A percentile compares a stretch with the other conserved stretches of the same genome.
Conservation (phyloP, 495 filamentous ascomycete genomes). For the Penicillium alfredii region DNA sequence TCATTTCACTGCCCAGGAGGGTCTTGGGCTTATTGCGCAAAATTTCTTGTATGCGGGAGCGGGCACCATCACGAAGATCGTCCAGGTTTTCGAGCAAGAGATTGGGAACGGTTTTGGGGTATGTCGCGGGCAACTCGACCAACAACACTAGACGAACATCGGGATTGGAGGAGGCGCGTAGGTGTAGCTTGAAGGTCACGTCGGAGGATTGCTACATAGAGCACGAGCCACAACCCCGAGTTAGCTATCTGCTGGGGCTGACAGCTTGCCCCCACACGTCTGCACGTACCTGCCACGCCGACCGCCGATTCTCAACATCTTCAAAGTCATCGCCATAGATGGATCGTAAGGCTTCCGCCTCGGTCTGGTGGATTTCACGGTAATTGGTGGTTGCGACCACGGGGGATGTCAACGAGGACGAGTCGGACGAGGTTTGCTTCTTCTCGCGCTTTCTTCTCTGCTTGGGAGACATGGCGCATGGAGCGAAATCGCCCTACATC, state of each 20-base stretch:
- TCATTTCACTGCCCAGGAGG: conserved; percentile 78
- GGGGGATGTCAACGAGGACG: conserved; percentile 23
- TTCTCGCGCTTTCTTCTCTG: conserved; percentile 40
- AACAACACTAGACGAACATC: conserved; percentile 56
- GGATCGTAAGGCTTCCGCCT: conserved; percentile 77
- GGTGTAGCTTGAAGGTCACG: conserved; percentile 68
- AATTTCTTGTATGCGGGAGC: conserved; percentile 62
- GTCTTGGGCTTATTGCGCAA: conserved; percentile 63
- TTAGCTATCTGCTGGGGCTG: no score
- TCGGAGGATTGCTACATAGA: conserved; percentile 62
- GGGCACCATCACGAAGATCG: conserved; percentile 56
- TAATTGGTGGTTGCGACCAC: conserved; percentile 56
- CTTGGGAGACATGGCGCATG: conserved; percentile 47
- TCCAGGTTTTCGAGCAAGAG: conserved; percentile 60
- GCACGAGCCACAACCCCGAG: no score
- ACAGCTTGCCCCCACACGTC: no score
- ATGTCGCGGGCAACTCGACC: conserved; percentile 81
- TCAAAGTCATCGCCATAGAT: conserved; percentile 91
- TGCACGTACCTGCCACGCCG: conserved; percentile 75
- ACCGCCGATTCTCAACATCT: conserved; percentile 61
- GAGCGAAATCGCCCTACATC: conserved; percentile 31
- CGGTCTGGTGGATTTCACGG: conserved; percentile 76
- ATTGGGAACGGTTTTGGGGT: conserved; percentile 79
- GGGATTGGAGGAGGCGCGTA: conserved; percentile 65
- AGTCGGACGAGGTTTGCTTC: conserved; percentile 28